Conservation (phyloP, 2,329 filamentous ascomycete species). For the Magnaporthiopsis rhizophila region DNA sequence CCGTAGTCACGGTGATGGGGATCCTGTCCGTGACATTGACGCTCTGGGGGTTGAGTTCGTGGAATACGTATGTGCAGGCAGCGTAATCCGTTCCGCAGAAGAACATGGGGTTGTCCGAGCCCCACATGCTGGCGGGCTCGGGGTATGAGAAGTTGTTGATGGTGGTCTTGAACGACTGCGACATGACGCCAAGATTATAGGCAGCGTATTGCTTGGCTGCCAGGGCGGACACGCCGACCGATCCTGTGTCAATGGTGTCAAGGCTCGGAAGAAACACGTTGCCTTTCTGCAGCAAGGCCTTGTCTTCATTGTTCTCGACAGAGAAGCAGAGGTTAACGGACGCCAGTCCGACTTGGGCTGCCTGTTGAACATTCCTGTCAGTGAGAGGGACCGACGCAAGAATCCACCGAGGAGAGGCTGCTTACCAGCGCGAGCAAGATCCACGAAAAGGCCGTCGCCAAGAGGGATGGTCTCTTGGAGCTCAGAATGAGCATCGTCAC, state of each 20-base stretch:
- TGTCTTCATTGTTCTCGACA: slow-evolving; percentile 27
- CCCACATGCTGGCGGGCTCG: slow-evolving; percentile 21
- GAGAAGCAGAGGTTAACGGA: slow-evolving; percentile 34
- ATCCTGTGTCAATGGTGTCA: slow-evolving; percentile 17
- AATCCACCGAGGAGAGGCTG: background rate
- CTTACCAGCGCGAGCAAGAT: background rate
- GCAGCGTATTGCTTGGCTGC: slow-evolving; percentile 16
- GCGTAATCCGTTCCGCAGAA: background rate
- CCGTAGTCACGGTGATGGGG: slow-evolving; percentile 19
- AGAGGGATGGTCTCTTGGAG: background rate
- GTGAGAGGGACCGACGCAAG: background rate
- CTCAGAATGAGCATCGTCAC: slow-evolving; percentile 3
- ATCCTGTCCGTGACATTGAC: slow-evolving; percentile 7
- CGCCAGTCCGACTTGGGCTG: slow-evolving; percentile 12
- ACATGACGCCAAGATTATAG: slow-evolving; percentile 20
- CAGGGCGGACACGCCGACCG: background rate
- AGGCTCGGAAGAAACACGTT: slow-evolving; percentile 29
- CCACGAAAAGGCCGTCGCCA: slow-evolving; percentile 1
- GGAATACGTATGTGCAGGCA: slow-evolving; percentile 28
- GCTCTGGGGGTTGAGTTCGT: slow-evolving; percentile 19
- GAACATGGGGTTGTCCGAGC: slow-evolving; percentile 16
- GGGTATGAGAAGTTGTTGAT: slow-evolving; percentile 18
- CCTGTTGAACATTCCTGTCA: background rate
- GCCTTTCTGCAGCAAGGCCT: slow-evolving; percentile 24
- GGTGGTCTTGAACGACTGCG: slow-evolving; percentile 18